A percentile compares a stretch with the other conserved stretches of the same genome.
Conservation (phyloP, 306 rosid genomes). For the Carpinus fangiana region DNA sequence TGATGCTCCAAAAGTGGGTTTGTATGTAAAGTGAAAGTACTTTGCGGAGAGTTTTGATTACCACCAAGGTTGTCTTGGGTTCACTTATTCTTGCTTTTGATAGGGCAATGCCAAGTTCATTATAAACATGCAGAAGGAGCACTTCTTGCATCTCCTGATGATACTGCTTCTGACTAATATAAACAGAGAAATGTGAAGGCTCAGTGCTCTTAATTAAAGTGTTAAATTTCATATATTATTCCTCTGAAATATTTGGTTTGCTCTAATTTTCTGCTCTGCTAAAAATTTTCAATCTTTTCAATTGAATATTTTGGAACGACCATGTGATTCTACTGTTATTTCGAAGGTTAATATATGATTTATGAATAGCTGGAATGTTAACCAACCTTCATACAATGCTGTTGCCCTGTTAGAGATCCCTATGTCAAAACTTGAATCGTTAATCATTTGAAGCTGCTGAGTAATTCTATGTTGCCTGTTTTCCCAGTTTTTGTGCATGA, state of each 20-base stretch:
- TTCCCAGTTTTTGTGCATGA: constrained; percentile 80
- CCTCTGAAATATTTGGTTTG: too few relatives aligned
- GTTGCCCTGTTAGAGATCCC: too few relatives aligned
- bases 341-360: too few relatives aligned
- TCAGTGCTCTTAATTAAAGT: too few relatives aligned
- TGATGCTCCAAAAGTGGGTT: background rate
- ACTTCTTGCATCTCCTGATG: background rate
- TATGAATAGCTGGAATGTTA: background rate
- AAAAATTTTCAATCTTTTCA: too few relatives aligned
- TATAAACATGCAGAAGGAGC: too few relatives aligned
- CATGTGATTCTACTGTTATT: too few relatives aligned
- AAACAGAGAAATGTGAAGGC: constrained; percentile 1
- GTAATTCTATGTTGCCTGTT: constrained; percentile 10
- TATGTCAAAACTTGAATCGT: too few relatives aligned
- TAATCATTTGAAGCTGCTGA: background rate
- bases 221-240: too few relatives aligned
- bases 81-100: background rate
- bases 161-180: background rate
- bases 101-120: too few relatives aligned
- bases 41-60: background rate
- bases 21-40: background rate
- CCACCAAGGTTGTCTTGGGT: background rate
- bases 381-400: background rate
- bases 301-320: too few relatives aligned
- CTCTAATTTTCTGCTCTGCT: too few relatives aligned